Conservation (phyloP, 2,329 filamentous ascomycete genomes). For the Zymoseptoria tritici region DNA sequence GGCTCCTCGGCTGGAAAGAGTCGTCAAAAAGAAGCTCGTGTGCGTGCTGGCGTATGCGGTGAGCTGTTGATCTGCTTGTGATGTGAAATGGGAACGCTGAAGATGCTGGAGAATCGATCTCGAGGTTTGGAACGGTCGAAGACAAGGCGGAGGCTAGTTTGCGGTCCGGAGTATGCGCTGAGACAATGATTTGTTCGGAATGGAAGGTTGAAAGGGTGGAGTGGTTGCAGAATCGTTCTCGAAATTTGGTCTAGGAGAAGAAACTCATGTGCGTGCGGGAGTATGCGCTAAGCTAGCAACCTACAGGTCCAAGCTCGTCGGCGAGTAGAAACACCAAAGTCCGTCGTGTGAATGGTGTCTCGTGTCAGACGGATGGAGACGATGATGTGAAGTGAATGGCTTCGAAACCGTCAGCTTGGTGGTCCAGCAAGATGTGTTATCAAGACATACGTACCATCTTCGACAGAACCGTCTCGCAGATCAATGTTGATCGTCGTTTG, state of each 20-base stretch:
- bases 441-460: neutral
- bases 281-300: neutral
- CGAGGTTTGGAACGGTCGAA: no score
- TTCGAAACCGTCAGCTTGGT: neutral
- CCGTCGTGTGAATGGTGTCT: neutral
- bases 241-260: neutral
- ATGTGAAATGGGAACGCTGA: no score
- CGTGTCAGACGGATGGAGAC: neutral
- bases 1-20: no score
- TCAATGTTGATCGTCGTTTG: neutral
- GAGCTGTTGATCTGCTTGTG: no score
- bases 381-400: neutral
- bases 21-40: no score
- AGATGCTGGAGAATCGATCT: no score
- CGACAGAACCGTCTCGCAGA: neutral
- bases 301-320: neutral
- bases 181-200: no score
- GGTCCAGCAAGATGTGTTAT: neutral
- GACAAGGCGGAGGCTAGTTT: no score
- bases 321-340: neutral
- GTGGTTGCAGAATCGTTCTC: neutral
- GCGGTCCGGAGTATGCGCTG: no score
- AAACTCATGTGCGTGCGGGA: neutral
- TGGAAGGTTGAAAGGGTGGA: neutral
- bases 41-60: no score